phyloP scores from a whole-genome alignment of 352 stramenopile genomes.

The Phytophthora cryptogea region DNA sequence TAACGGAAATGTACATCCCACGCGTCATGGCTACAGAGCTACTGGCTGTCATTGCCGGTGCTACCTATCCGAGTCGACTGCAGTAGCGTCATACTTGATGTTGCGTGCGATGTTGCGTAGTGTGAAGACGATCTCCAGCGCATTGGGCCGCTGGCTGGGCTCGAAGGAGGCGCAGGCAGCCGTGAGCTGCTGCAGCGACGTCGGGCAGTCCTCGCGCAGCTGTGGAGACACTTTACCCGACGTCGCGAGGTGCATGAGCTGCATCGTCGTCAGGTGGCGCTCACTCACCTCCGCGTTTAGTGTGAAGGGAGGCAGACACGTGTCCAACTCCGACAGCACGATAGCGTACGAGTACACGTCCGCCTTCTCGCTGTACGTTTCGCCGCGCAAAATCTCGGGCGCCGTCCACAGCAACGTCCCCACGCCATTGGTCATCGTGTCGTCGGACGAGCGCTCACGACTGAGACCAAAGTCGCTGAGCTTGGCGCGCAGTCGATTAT shows the following conservation, averaged over 20 bases:
- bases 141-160: conserved; percentile 44
- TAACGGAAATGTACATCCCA: background rate
- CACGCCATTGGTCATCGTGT: conserved; percentile 72
- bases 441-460: conserved; percentile 53
- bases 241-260: conserved; percentile 60
- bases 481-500: conserved; percentile 50
- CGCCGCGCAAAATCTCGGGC: conserved; percentile 58
- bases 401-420: conserved; percentile 68
- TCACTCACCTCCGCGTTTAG: conserved; percentile 54
- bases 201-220: conserved; percentile 45
- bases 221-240: conserved; percentile 45
- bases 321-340: conserved; percentile 67
- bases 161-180: conserved; percentile 38
- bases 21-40: conserved; percentile 18
- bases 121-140: conserved; percentile 55
- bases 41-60: background rate
- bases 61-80: too few species aligned
- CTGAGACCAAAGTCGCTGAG: conserved; percentile 65
- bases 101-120: conserved; percentile 39
- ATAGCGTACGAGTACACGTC: conserved; percentile 74
- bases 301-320: conserved; percentile 54
- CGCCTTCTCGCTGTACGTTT: conserved; percentile 57
- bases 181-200: conserved; percentile 39
- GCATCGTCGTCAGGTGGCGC: conserved; percentile 48
- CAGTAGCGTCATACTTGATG: conserved; percentile 16